Conservation (phyloP, 768 basidiomycete genomes). For the Dendrothele bispora region DNA sequence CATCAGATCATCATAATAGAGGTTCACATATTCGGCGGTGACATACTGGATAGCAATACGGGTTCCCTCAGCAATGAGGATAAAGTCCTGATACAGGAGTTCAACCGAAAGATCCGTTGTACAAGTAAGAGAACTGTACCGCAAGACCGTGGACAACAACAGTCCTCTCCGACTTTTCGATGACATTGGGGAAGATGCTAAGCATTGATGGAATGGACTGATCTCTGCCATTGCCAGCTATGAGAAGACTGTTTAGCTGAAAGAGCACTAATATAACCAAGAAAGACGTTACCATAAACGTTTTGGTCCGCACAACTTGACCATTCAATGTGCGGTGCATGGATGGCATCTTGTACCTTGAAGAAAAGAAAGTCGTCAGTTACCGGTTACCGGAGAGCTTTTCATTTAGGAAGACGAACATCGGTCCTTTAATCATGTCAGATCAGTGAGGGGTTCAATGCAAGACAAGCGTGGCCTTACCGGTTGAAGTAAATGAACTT, state of each 20-base stretch:
- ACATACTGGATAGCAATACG: conserved; percentile 55
- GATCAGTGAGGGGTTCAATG: conserved; percentile 1
- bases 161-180: conserved; percentile 63
- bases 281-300: conserved; percentile 58
- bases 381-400: not conserved
- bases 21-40: too few species aligned
- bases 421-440: conserved; percentile 28
- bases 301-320: conserved; percentile 46
- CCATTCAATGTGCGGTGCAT: conserved; percentile 67
- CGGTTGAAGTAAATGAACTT: conserved; percentile 58
- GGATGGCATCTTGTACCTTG: conserved; percentile 52
- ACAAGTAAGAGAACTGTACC: conserved; percentile 38
- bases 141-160: conserved; percentile 69
- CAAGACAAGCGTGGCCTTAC: conserved; percentile 19
- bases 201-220: conserved; percentile 58
- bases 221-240: conserved; percentile 41
- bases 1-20: too few species aligned
- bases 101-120: not conserved
- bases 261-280: too few species aligned
- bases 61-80: conserved; percentile 44
- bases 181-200: conserved; percentile 66
- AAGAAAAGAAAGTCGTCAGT: not conserved
- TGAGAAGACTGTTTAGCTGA: too few species aligned
- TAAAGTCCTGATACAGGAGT: conserved; percentile 46
- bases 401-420: conserved; percentile 20